Percentiles rank a stretch among this genome's conserved stretches.
Evolutionary conservation across 495 filamentous ascomycete species (phyloP).

Genomic region (Apiosordaria backusii): DNA sequence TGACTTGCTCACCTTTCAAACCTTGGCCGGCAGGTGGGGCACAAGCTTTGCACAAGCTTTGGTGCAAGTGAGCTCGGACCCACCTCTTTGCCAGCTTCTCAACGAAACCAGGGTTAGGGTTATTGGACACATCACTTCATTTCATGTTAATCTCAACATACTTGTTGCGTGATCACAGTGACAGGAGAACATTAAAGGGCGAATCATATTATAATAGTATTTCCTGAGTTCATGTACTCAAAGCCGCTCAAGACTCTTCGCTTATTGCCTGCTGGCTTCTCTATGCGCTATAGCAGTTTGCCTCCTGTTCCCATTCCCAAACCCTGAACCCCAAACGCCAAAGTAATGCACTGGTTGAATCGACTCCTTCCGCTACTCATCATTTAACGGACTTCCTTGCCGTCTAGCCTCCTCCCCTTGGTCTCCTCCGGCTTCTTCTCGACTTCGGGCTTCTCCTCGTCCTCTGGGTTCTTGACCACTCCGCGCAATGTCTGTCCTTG

Average conservation of each 20-base stretch:
- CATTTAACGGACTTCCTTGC: background rate
- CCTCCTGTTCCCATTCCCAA: background rate
- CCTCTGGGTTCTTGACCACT: slow-evolving; percentile 54
- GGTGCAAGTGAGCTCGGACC: background rate
- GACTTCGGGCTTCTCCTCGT: slow-evolving; percentile 33
- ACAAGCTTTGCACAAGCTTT: background rate
- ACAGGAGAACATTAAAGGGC: background rate
- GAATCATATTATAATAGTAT: background rate
- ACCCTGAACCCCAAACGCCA: slow-evolving; percentile 10
- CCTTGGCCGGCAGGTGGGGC: background rate
- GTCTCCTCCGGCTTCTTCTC: slow-evolving; percentile 33
- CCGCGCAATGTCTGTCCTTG: slow-evolving; percentile 80
- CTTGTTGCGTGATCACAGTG: too few species aligned
- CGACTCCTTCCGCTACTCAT: background rate
- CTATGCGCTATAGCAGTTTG: background rate
- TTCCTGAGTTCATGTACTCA: background rate
- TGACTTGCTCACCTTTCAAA: background rate
- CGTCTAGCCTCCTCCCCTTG: slow-evolving; percentile 36
- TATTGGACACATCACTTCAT: background rate
- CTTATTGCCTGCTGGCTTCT: background rate
- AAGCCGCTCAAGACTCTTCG: background rate
- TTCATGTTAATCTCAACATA: too few species aligned
- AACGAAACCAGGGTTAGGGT: background rate
- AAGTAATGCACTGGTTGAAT: background rate
- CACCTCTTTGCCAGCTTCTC: too few species aligned